Conservation (phyloP, 768 basidiomycete genomes). For the Cytidiella melzeri region DNA sequence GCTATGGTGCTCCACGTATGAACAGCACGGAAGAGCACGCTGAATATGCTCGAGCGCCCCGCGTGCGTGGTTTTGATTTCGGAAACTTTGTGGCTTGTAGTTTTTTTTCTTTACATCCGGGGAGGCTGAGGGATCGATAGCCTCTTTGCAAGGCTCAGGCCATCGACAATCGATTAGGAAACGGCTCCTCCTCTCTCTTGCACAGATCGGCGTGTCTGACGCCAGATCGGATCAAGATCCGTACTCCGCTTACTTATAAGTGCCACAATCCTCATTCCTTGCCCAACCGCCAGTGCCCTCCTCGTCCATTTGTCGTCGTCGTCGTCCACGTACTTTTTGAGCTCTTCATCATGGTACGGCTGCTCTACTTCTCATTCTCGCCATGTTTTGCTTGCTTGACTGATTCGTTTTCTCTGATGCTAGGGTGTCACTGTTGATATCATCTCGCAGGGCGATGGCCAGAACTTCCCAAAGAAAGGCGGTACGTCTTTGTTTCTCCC, state of each 20-base stretch:
- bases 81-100: no score
- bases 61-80: no score
- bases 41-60: no score
- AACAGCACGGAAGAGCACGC: no score
- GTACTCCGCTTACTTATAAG: conserved; percentile 56
- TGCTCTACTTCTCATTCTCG: conserved; percentile 2
- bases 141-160: no score
- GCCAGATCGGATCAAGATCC: conserved; percentile 69
- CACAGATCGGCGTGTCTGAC: conserved; percentile 18
- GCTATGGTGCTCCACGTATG: no score
- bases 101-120: no score
- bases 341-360: background rate
- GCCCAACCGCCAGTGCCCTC: conserved; percentile 27
- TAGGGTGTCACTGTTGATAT: conserved; percentile 69
- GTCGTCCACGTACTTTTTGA: background rate
- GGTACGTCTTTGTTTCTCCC: conserved; percentile 40
- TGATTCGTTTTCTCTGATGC: background rate
- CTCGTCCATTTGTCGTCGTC: conserved; percentile 4
- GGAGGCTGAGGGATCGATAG: no score
- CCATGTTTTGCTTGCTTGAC: no score
- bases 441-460: conserved; percentile 55
- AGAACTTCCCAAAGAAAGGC: conserved; percentile 58
- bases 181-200: conserved; percentile 4
- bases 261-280: conserved; percentile 27
- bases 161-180: conserved; percentile 23